Percentiles rank a stretch among this genome's conserved stretches.
Conservation (phyloP, 73 alveolate species). For the Paraurostyla sp. region DNA sequence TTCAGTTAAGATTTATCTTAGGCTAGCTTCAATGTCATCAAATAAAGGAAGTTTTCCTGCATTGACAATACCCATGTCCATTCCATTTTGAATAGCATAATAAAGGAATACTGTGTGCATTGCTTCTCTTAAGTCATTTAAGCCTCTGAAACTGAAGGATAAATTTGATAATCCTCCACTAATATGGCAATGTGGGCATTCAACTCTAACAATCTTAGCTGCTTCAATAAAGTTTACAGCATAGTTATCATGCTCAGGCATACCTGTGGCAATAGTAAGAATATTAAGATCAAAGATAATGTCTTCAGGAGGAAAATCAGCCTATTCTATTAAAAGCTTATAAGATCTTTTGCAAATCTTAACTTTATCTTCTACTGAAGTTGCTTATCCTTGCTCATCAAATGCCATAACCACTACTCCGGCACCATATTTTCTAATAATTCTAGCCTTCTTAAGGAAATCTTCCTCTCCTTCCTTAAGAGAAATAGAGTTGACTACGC, state of each 20-base stretch:
- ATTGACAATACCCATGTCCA: slow-evolving; percentile 93
- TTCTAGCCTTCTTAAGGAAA: slow-evolving; percentile 78
- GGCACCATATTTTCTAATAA: slow-evolving; percentile 82
- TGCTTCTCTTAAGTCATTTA: slow-evolving; percentile 77
- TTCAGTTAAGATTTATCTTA: slow-evolving; percentile 68
- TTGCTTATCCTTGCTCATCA: slow-evolving; percentile 93
- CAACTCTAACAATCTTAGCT: slow-evolving; percentile 68
- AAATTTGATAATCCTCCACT: slow-evolving; percentile 91
- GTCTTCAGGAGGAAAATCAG: slow-evolving; percentile 83
- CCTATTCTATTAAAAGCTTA: slow-evolving; percentile 70
- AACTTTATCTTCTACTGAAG: slow-evolving; percentile 82
- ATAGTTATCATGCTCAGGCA: slow-evolving; percentile 89
- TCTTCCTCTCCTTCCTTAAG: slow-evolving; percentile 91
- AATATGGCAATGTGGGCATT: slow-evolving; percentile 73
- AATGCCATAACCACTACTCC: slow-evolving; percentile 95
- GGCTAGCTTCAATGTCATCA: slow-evolving; percentile 82
- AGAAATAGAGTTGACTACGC: slow-evolving; percentile 90
- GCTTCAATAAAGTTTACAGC: slow-evolving; percentile 91
- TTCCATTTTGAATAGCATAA: slow-evolving; percentile 85
- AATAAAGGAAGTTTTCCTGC: slow-evolving; percentile 90
- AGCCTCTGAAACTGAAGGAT: slow-evolving; percentile 89
- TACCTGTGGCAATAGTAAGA: slow-evolving; percentile 90
- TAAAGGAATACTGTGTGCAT: slow-evolving; percentile 83
- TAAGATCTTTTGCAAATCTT: slow-evolving; percentile 83
- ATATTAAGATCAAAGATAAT: slow-evolving; percentile 88